These are phyloP conservation scores for Funneliformis caledonium DNA, from an alignment of 371 early-diverging fungal species.

Conservation along the genomic window DNA sequence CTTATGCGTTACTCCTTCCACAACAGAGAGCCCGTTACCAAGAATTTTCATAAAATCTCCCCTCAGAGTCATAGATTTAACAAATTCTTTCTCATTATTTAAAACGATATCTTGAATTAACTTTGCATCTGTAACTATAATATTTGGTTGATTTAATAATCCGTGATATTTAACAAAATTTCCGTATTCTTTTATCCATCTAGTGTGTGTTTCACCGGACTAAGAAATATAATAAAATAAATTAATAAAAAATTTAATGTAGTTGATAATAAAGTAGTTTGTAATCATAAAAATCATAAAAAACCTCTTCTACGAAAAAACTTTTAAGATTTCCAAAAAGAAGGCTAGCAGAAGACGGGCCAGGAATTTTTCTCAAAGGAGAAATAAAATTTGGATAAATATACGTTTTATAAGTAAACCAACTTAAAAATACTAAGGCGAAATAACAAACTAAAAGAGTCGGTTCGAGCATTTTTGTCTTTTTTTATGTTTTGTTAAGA, in stretches of 20 bases:
- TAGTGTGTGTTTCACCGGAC: slow-evolving; percentile 53
- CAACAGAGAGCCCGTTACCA: slow-evolving; percentile 62
- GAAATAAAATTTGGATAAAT: no score
- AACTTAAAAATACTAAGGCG: no score
- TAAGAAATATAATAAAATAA: no score
- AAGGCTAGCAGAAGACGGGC: not conserved
- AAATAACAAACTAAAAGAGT: no score
- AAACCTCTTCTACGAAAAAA: not conserved
- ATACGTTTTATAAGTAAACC: no score
- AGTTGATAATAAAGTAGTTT: not conserved
- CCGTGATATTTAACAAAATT: slow-evolving; percentile 50
- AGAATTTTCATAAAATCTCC: slow-evolving; percentile 47
- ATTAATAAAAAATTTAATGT: no score
- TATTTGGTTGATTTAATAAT: no score
- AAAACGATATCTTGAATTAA: slow-evolving; percentile 55
- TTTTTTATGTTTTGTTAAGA: no score
- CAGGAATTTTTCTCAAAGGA: slow-evolving; percentile 16
- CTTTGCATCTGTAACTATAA: no score
- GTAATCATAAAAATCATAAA: not conserved
- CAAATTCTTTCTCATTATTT: slow-evolving; percentile 56
- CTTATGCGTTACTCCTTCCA: slow-evolving; percentile 64
- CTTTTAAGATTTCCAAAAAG: not conserved
- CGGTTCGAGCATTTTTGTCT: no score
- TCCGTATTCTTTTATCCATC: slow-evolving; percentile 63
- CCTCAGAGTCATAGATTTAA: slow-evolving; percentile 46